Evolutionary conservation across 202 grass and related monocot species (phyloP).

Genomic region (Tripidium arundinaceum): DNA sequence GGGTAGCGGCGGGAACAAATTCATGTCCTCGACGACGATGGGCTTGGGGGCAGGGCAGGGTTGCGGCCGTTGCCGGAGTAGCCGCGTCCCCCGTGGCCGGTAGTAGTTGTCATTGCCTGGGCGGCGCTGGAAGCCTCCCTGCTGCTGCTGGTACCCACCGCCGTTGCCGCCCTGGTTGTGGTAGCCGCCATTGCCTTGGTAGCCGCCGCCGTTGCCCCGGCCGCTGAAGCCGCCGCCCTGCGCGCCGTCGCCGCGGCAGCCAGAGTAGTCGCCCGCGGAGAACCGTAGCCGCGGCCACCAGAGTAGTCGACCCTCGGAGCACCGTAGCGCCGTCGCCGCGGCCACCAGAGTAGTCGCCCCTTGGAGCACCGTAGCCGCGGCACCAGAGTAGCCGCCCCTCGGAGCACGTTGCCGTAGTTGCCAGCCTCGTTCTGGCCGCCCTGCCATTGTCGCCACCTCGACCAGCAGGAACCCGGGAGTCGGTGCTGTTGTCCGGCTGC

Average conservation of each 20-base stretch:
- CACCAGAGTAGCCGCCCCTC: background rate
- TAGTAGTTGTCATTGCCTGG: background rate
- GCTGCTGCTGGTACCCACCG: background rate
- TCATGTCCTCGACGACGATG: background rate
- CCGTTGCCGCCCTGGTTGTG: background rate
- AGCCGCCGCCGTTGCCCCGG: background rate
- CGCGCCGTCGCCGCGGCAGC: too few relatives aligned
- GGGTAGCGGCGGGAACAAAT: background rate
- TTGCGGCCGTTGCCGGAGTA: background rate
- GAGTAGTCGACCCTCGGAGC: background rate
- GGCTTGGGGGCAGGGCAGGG: background rate
- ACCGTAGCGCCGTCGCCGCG: too few relatives aligned
- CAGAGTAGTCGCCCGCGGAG: background rate
- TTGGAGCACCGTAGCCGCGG: too few relatives aligned
- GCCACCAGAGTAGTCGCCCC: too few relatives aligned
- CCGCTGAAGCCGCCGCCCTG: background rate
- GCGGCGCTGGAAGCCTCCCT: background rate
- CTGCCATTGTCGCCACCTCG: background rate
- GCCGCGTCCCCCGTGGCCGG: background rate
- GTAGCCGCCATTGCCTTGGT: background rate
- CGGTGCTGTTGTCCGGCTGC: constrained; percentile 13
- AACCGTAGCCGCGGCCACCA: background rate
- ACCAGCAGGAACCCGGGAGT: background rate
- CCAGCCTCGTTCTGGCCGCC: background rate
- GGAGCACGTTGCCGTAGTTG: background rate